phyloP scores from a whole-genome alignment of 1,284 basidiomycete genomes.

The Malassezia nana region DNA sequence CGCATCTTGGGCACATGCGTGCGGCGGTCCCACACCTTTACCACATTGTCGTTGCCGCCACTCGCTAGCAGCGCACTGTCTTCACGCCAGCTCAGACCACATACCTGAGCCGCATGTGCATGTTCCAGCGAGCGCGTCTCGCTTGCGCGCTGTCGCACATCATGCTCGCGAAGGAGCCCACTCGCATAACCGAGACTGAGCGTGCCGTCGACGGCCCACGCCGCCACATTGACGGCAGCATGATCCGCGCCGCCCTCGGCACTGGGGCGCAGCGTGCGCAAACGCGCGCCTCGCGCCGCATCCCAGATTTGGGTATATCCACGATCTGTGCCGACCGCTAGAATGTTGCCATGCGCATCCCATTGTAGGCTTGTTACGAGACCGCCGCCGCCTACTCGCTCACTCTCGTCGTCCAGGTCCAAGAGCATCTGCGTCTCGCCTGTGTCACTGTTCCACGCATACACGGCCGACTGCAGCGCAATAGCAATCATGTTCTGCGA shows the following conservation, averaged over 20 bases:
- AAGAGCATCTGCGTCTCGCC: conserved; percentile 67
- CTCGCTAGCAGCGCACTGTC: conserved; percentile 69
- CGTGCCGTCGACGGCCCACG: conserved; percentile 43
- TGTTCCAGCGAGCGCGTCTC: conserved; percentile 35
- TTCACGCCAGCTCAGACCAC: conserved; percentile 41
- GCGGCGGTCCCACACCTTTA: conserved; percentile 80
- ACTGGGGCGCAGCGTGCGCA: conserved; percentile 58
- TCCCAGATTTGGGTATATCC: conserved; percentile 97
- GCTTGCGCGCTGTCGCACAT: conserved; percentile 37
- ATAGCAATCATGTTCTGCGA: conserved; percentile 59
- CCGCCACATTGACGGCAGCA: conserved; percentile 28
- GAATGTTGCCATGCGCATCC: conserved; percentile 73
- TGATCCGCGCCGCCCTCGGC: conserved; percentile 38
- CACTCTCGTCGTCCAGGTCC: conserved; percentile 33
- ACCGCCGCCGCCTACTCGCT: conserved; percentile 41
- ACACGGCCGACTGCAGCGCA: conserved; percentile 33
- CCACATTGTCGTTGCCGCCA: conserved; percentile 90
- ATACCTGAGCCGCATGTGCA: conserved; percentile 40
- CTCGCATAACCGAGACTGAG: conserved; percentile 38
- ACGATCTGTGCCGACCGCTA: conserved; percentile 72
- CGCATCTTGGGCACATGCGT: conserved; percentile 81
- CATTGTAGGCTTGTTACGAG: conserved; percentile 70
- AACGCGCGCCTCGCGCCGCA: conserved; percentile 64
- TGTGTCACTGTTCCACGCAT: conserved; percentile 74
- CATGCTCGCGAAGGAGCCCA: conserved; percentile 44